A percentile compares a stretch with the other conserved stretches of the same genome.
Conservation (phyloP, 2,329 filamentous ascomycete genomes). For the Colletotrichum scovillei region DNA sequence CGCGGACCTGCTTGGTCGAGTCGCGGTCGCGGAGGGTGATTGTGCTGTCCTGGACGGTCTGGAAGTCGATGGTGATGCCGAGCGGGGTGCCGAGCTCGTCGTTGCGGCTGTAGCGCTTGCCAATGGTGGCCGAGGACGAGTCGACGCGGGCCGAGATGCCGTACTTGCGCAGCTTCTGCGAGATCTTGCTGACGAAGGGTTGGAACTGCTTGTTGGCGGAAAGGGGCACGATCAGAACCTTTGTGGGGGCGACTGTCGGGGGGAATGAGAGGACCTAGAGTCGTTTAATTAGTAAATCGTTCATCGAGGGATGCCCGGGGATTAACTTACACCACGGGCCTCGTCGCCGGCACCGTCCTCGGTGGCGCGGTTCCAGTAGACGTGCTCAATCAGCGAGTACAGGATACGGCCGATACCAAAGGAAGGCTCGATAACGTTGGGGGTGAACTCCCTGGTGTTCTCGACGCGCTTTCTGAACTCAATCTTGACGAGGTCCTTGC, state of each 20-base stretch:
- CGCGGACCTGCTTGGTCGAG: conserved; percentile 89
- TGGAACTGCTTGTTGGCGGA: conserved; percentile 85
- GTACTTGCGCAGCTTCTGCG: conserved; percentile 78
- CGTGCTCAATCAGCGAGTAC: conserved; percentile 93
- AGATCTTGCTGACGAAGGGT: conserved; percentile 79
- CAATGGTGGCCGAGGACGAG: conserved; percentile 90
- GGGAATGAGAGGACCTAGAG: conserved; percentile 63
- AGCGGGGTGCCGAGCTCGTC: conserved; percentile 96
- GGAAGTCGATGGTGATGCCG: conserved; percentile 95
- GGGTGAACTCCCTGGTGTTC: conserved; percentile 89
- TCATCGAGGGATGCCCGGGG: too few relatives aligned
- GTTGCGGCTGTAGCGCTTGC: conserved; percentile 94
- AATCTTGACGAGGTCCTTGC: conserved; percentile 83
- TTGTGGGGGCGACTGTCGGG: conserved; percentile 85
- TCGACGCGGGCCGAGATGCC: conserved; percentile 89
- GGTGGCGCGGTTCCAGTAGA: conserved; percentile 85
- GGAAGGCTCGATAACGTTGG: conserved; percentile 96
- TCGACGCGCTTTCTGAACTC: conserved; percentile 86
- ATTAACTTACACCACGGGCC: conserved; percentile 80
- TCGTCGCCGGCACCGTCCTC: conserved; percentile 76
- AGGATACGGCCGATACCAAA: conserved; percentile 97
- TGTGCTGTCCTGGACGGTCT: conserved; percentile 87
- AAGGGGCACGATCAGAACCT: conserved; percentile 91
- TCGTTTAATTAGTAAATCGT: not conserved
- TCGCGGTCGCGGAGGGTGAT: conserved; percentile 93